Base-by-base conservation (phyloP, 768 basidiomycete genomes). In the Termitomyces sp. region DNA sequence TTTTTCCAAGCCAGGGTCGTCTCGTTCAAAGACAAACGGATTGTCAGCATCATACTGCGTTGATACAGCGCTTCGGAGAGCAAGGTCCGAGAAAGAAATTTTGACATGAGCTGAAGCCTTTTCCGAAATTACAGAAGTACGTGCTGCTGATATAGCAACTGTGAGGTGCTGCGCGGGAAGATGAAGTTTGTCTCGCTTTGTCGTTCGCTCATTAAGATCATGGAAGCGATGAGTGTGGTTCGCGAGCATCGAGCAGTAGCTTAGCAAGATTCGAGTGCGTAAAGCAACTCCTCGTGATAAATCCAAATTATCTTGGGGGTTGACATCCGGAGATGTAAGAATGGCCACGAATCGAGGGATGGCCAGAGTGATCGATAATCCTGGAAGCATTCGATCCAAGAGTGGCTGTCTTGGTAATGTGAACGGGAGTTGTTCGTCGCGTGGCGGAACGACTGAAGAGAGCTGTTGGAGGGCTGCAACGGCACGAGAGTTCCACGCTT, bases 301-400 rank as follows among this genome's bases (percentile, higher is more conserved):
- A 46, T 83, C 83, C 55, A 81, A 69, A 40, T 80, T 79, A 54
- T 88, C 88, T 0, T 77, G 71, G 0, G 90, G 90, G 60, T 92
- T 92, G 54, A 94, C 78, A 68, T 96, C 94, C 36, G 80, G 81
- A n/a, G 87, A 83, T 7, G 90, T 89, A 52, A 93, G 67, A 57
- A 90, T 84, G 10, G 90, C 65, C 28, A 86, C 82, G 47, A 89
- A 73, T 36, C 81, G 81, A 1, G 78, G 80, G 45, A 94, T 61
- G 0, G 89, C 79, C 35, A 87, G 22, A 30, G 85, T 81, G 24
- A 79, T 63, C 6, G 78, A 75, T 32, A 87, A 61, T 1, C 91
- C 90, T 12, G 75, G 67, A 2, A 85, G 83, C 22, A 89, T 69
- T 33, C 68, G 63, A 51, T 76, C 73, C 33, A 79, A 68, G 5